Conservation (phyloP, 306 rosid species). For the Cucumis hystrix region DNA sequence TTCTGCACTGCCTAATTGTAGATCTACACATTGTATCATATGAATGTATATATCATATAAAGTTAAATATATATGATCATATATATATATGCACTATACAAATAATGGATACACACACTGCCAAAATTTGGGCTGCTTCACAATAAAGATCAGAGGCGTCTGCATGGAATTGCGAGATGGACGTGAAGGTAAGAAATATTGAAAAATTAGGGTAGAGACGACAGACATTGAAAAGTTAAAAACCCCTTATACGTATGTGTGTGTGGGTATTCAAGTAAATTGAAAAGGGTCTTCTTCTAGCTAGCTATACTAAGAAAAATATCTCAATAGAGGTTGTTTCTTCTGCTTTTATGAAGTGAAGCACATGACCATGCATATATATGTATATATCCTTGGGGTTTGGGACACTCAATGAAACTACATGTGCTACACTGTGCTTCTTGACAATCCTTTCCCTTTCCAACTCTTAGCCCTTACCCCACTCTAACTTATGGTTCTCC, state of each 20-base stretch:
- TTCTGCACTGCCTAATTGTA: no score
- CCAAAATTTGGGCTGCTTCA: background rate
- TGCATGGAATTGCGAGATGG: background rate
- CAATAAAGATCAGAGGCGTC: background rate
- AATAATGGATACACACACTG: no score
- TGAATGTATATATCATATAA: no score
- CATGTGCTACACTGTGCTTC: background rate
- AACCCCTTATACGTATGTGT: no score
- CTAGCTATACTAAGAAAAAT: no score
- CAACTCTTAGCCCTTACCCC: background rate
- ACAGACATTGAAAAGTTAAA: no score
- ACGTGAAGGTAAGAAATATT: background rate
- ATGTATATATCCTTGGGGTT: background rate
- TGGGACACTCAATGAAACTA: background rate
- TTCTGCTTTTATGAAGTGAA: background rate
- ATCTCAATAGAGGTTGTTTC: background rate
- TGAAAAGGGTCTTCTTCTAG: no score
- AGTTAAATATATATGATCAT: no score
- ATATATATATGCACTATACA: no score
- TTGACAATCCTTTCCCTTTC: conserved; percentile 4
- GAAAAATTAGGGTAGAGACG: background rate
- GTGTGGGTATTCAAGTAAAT: no score
- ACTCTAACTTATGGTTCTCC: background rate
- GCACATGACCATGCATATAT: background rate
- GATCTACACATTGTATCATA: no score